Conservation (phyloP, 495 filamentous ascomycete genomes). For the Melanomma pulvis-pyrius region DNA sequence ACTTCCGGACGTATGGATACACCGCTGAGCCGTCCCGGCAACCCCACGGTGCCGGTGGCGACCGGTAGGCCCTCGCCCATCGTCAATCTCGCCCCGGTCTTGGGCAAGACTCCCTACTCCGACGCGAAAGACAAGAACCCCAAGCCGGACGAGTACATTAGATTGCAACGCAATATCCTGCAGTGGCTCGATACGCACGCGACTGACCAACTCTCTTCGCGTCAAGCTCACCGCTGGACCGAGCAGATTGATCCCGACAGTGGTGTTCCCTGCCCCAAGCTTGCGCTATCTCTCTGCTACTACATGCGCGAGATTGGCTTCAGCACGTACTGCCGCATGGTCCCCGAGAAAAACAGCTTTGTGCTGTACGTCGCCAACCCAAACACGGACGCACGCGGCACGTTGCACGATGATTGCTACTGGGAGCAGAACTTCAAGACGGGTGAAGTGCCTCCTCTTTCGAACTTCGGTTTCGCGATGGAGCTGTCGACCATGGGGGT, state of each 20-base stretch:
- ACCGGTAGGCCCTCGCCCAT: background rate
- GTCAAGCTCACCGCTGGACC: background rate
- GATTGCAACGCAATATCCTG: background rate
- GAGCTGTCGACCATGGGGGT: no score
- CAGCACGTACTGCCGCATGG: background rate
- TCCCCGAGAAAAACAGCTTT: background rate
- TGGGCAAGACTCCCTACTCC: background rate
- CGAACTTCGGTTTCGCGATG: no score
- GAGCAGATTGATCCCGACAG: background rate
- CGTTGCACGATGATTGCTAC: background rate
- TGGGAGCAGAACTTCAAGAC: background rate
- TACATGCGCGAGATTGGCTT: slow-evolving; percentile 14
- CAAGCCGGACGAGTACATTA: background rate
- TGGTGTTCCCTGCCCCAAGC: background rate
- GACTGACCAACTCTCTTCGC: background rate
- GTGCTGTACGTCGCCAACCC: background rate
- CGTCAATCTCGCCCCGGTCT: background rate
- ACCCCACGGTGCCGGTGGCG: background rate
- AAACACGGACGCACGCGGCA: background rate
- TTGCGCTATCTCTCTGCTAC: slow-evolving; percentile 14
- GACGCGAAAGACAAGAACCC: background rate
- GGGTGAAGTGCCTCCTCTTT: no score
- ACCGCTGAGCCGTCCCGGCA: background rate
- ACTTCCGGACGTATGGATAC: no score
- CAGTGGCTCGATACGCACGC: background rate